Evolutionary conservation across 805 yeast genomes (phyloP).

Genomic region (Wickerhamomyces bisporus): DNA sequence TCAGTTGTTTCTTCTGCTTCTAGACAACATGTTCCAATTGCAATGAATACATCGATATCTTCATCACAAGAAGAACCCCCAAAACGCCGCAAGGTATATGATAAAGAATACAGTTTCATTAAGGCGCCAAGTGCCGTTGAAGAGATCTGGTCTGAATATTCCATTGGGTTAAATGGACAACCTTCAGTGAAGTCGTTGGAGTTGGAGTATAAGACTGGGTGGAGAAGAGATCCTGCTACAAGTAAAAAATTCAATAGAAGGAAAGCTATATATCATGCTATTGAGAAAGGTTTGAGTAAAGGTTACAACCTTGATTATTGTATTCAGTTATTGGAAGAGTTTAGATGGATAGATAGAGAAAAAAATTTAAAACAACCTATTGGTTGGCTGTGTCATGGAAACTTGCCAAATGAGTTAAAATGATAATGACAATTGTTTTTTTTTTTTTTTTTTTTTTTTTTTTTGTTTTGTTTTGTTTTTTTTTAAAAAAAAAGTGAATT

Average conservation of each 20-base stretch:
- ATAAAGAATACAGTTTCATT: conserved; percentile 31
- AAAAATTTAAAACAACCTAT: conserved; percentile 39
- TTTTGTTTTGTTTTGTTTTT: neutral
- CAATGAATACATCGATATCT: conserved; percentile 2
- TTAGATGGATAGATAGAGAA: conserved; percentile 35
- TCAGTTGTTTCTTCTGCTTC: conserved; percentile 7
- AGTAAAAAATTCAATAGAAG: conserved; percentile 49
- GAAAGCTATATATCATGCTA: conserved; percentile 49
- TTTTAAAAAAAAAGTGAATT: no score
- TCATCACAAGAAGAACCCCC: neutral
- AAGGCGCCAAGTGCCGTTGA: conserved; percentile 41
- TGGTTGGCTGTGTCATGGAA: conserved; percentile 39
- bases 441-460: neutral
- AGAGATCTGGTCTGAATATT: conserved; percentile 55
- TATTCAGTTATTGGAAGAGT: conserved; percentile 42
- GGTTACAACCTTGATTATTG: conserved; percentile 40
- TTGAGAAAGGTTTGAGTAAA: conserved; percentile 41
- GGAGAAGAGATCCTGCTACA: conserved; percentile 53
- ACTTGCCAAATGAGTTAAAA: conserved; percentile 28
- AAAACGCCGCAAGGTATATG: conserved; percentile 24
- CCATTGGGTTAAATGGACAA: conserved; percentile 45
- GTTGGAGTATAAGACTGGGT: conserved; percentile 42
- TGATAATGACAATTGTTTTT: neutral
- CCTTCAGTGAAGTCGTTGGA: conserved; percentile 49
- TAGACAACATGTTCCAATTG: conserved; percentile 11